phyloP scores from a whole-genome alignment of 495 filamentous ascomycete genomes.

The Penicillium coprophilum region DNA sequence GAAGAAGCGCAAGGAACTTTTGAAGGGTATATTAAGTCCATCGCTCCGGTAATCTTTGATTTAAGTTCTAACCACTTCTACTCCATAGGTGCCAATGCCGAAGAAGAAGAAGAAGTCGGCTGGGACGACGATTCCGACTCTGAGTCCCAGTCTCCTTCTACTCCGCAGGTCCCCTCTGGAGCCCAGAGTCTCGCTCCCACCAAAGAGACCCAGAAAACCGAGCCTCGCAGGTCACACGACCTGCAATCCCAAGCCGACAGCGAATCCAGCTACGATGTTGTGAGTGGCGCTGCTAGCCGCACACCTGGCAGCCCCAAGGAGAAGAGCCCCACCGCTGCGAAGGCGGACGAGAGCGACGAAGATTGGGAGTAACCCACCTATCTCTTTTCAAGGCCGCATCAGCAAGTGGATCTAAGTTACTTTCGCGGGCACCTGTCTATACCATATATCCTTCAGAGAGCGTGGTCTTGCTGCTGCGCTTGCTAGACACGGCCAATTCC shows the following conservation, averaged over 20 bases:
- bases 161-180: conserved; percentile 40
- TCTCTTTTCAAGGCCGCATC: conserved; percentile 13
- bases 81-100: conserved; percentile 54
- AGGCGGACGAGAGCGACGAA: conserved; percentile 62
- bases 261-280: conserved; percentile 90
- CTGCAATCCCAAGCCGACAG: conserved; percentile 81
- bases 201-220: conserved; percentile 54
- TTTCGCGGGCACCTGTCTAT: conserved; percentile 3
- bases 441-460: conserved; percentile 2
- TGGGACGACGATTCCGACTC: conserved; percentile 83
- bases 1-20: conserved; percentile 79
- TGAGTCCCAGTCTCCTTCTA: conserved; percentile 54
- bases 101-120: conserved; percentile 73
- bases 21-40: conserved; percentile 68
- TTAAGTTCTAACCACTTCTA: conserved; percentile 20
- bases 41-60: not conserved
- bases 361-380: conserved; percentile 74
- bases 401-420: conserved; percentile 1
- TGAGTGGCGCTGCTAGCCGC: conserved; percentile 80
- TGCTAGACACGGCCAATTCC: not conserved
- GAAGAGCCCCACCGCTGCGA: conserved; percentile 50
- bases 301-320: conserved; percentile 76
- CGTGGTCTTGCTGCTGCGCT: not conserved
- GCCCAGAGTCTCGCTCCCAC: conserved; percentile 19
- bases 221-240: conserved; percentile 79